Percentiles rank a stretch among this genome's conserved stretches.
Evolutionary conservation across 2,329 filamentous ascomycete species (phyloP).

Genomic region (Thielaviopsis cerberus): DNA sequence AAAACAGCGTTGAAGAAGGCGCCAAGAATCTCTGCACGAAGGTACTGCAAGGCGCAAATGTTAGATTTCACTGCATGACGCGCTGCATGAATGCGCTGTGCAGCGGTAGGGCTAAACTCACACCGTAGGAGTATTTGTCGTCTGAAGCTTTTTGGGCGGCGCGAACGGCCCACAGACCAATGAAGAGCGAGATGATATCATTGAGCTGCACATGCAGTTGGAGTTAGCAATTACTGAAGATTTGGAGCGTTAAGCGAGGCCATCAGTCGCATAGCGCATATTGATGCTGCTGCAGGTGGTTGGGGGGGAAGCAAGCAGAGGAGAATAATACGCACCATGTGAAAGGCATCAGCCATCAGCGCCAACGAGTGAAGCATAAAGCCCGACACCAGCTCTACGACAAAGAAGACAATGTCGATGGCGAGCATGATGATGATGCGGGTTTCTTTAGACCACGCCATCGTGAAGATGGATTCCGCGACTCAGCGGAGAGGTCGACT

Average conservation of each 20-base stretch:
- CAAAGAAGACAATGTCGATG: constrained; percentile 78
- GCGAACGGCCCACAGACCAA: constrained; percentile 88
- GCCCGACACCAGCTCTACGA: constrained; percentile 71
- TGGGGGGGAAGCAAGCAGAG: neutral
- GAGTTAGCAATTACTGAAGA: neutral
- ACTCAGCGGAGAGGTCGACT: neutral
- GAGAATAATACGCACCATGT: constrained; percentile 50
- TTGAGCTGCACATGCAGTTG: constrained; percentile 44
- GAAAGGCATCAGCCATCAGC: constrained; percentile 89
- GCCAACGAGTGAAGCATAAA: constrained; percentile 81
- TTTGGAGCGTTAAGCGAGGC: neutral
- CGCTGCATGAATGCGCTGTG: neutral
- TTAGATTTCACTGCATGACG: neutral
- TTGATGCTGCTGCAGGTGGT: neutral
- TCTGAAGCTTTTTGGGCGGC: constrained; percentile 71
- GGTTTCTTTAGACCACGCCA: constrained; percentile 82
- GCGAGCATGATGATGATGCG: constrained; percentile 83
- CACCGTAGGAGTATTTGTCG: constrained; percentile 87
- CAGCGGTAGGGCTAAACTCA: constrained; percentile 25
- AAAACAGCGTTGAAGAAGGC: constrained; percentile 96
- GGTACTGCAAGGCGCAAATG: constrained; percentile 42
- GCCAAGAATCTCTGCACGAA: constrained; percentile 89
- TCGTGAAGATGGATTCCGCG: constrained; percentile 19
- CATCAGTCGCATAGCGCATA: neutral
- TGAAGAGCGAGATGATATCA: constrained; percentile 83